Percentiles rank a stretch among this genome's conserved stretches.
Conservation (phyloP, 2,329 filamentous ascomycete genomes). For the Epichloe gansuensis region DNA sequence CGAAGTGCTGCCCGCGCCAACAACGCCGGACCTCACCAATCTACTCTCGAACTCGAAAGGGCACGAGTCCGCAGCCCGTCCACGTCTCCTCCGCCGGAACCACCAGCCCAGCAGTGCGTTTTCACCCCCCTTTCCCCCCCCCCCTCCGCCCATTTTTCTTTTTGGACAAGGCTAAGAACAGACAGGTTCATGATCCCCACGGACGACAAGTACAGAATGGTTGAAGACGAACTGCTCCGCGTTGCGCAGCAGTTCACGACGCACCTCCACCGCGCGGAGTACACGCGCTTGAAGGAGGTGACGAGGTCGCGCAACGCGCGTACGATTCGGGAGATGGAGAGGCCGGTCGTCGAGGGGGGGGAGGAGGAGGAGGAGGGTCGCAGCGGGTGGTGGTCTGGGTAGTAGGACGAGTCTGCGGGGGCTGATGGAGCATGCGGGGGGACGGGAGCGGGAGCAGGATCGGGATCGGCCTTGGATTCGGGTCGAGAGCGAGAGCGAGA, state of each 20-base stretch:
- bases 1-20: background rate
- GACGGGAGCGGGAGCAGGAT: constrained; percentile 9
- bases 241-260: constrained; percentile 58
- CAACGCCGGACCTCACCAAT: background rate
- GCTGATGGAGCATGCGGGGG: constrained; percentile 29
- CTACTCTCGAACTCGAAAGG: background rate
- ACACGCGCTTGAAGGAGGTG: constrained; percentile 49
- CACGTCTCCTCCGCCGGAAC: constrained; percentile 38
- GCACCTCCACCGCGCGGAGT: constrained; percentile 67
- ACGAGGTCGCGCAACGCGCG: constrained; percentile 42
- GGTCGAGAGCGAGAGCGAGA: constrained; percentile 8
- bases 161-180: too few species aligned
- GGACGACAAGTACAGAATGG: constrained; percentile 72
- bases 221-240: constrained; percentile 64
- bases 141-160: background rate
- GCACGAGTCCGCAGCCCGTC: constrained; percentile 25
- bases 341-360: constrained; percentile 31
- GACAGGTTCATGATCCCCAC: constrained; percentile 51
- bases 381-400: too few species aligned
- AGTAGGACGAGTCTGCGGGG: constrained; percentile 24
- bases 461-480: constrained; percentile 11
- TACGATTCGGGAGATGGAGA: constrained; percentile 35
- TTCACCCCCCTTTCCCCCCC: too few species aligned
- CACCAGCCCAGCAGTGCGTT: constrained; percentile 31
- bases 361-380: too few species aligned